Evolutionary conservation across 139 green algal species (phyloP).

Genomic region (Volvox reticuliferus): DNA sequence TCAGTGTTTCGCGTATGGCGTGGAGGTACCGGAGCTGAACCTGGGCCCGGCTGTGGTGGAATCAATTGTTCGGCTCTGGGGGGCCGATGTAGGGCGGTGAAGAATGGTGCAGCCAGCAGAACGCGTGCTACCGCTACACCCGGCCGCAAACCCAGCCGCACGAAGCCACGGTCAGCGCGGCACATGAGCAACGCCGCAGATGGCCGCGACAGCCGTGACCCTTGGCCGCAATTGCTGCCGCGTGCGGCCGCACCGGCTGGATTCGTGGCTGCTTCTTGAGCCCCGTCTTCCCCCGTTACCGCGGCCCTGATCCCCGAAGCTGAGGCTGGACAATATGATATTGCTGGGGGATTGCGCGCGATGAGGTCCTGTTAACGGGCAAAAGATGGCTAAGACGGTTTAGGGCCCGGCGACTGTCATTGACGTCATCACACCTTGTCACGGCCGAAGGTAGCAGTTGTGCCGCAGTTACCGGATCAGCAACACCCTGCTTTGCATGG

Average conservation of each 20-base stretch:
- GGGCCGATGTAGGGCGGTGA: not conserved
- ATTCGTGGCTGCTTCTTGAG: not conserved
- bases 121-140: not conserved
- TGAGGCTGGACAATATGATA: not conserved
- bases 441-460: too few relatives aligned
- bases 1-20: too few relatives aligned
- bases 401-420: too few relatives aligned
- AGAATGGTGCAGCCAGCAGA: not conserved
- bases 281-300: not conserved
- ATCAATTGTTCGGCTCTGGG: too few relatives aligned
- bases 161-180: constrained; percentile 15
- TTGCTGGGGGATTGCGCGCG: not conserved
- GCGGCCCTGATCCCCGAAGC: not conserved
- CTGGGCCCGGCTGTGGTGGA: too few relatives aligned
- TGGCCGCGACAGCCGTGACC: not conserved
- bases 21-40: too few relatives aligned
- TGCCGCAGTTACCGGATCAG: too few relatives aligned
- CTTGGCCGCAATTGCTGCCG: too few relatives aligned
- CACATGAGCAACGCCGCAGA: not conserved
- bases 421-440: too few relatives aligned
- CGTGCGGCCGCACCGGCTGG: too few relatives aligned
- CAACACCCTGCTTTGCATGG: too few relatives aligned
- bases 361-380: constrained; percentile 14
- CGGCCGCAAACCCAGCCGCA: constrained; percentile 11
- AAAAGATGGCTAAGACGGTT: too few relatives aligned